Base-by-base conservation (phyloP, 768 basidiomycete species). In the Mycena vitilis region DNA sequence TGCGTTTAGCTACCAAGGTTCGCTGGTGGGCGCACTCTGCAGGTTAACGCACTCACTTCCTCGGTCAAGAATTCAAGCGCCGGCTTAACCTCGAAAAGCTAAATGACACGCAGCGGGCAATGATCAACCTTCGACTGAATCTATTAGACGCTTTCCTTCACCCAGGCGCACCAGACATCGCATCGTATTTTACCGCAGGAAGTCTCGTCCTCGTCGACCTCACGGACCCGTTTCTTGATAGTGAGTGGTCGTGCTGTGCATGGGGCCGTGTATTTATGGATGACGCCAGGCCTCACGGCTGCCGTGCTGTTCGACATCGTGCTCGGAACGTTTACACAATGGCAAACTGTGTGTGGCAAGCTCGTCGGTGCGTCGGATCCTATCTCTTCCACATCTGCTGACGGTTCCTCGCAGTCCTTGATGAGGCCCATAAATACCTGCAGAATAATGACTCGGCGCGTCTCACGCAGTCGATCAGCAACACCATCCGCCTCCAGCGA, bases 391-490 rank as follows among this genome's bases (percentile, higher is more conserved):
- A 23, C 66, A n/a, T 48, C 10, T 18, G n/a, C 25, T 20, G 37
- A 34, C 44, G 44, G 0, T 36, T 38, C 23, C 30, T 51, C n/a
- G 40, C 58, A 75, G 74, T 88, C 0, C 80, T 88, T 0, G 87
- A 88, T 44, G 87, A 88, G 57, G 87, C 87, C 0, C 87, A 88
- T 73, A 63, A 88, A 83, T 88, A 88, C 59, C 79, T 88, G 0
- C 69, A 79, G 0, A 77, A 76, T 63, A 81, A 73, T 45, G 60
- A 76, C 5, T 75, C 78, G 0, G 73, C 80, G 0, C 84, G 85
- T 1, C 78, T 88, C 5, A 85, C 85, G 1, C 81, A 82, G 18
- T 80, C 81, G 13, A 61, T 88, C 37, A 73, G 84, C 47, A 81
- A 84, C 10, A 76, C 87, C 6, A 83, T 85, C n/a, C 80, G 86